A percentile compares a stretch with the other conserved stretches of the same genome.
These are phyloP conservation scores for Barnettozyma californica DNA, from an alignment of 805 yeast genomes.

Conservation along the genomic window DNA sequence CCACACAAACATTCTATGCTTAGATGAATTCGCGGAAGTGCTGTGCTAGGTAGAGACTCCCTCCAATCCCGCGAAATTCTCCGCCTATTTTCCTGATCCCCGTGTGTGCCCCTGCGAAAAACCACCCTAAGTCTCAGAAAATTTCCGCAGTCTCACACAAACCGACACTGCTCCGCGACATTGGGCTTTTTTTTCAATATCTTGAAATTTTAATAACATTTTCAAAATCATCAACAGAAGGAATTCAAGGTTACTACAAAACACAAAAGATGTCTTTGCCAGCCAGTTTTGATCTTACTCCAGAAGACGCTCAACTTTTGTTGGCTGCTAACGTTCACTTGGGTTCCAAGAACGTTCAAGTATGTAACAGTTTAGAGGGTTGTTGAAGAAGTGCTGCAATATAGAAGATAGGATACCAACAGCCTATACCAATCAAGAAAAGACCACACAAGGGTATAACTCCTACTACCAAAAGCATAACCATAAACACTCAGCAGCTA, in stretches of 20 bases:
- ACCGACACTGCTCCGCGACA: background rate
- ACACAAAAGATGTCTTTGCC: slow-evolving; percentile 64
- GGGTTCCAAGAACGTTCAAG: slow-evolving; percentile 99
- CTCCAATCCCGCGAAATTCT: background rate
- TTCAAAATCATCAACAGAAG: slow-evolving; percentile 8
- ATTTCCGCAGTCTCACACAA: slow-evolving; percentile 13
- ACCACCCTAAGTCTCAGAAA: background rate
- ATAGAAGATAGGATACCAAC: background rate
- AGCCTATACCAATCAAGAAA: background rate
- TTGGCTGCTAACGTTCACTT: slow-evolving; percentile 99
- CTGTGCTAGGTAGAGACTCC: background rate
- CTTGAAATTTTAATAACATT: slow-evolving; percentile 6
- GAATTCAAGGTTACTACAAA: slow-evolving; percentile 11
- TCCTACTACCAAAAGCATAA: background rate
- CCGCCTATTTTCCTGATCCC: background rate
- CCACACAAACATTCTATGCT: background rate
- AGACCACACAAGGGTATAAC: background rate
- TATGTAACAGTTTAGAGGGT: slow-evolving; percentile 38
- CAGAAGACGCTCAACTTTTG: slow-evolving; percentile 97
- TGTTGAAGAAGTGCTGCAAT: background rate
- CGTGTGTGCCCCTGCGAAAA: slow-evolving; percentile 4
- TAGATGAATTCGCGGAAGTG: background rate
- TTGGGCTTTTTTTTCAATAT: slow-evolving; percentile 8
- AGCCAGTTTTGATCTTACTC: slow-evolving; percentile 87
- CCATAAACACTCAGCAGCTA: background rate